Percentiles rank a stretch among this genome's conserved stretches.
Conservation (phyloP, 139 green algal species). For the Auxenochlorella pyrenoidosa region DNA sequence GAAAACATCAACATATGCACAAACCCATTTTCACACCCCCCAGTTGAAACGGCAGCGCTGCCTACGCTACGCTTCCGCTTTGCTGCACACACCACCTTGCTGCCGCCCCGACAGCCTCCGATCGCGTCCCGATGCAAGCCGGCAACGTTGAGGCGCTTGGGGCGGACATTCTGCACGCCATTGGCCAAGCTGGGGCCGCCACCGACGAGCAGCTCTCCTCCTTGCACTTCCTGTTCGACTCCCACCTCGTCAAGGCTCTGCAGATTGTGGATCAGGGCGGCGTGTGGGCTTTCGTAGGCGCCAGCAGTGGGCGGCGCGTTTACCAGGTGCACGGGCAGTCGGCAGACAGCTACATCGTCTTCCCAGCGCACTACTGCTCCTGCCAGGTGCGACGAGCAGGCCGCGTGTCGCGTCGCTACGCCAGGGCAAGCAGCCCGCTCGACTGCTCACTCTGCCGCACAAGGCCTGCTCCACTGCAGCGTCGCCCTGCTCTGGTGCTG, state of each 20-base stretch:
- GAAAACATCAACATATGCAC: no score
- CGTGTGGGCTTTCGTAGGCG: slow-evolving; percentile 68
- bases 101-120: no score
- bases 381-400: slow-evolving; percentile 62
- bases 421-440: neutral
- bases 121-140: neutral
- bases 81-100: no score
- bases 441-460: neutral
- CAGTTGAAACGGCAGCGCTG: no score
- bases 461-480: neutral
- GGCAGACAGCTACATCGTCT: slow-evolving; percentile 72
- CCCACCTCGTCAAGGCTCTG: slow-evolving; percentile 75
- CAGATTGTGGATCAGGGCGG: slow-evolving; percentile 75
- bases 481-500: neutral
- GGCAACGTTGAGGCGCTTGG: neutral
- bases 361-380: slow-evolving; percentile 83
- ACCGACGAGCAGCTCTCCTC: slow-evolving; percentile 50
- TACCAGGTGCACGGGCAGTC: slow-evolving; percentile 74
- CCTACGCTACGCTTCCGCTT: no score
- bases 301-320: slow-evolving; percentile 59
- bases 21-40: no score
- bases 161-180: neutral
- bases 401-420: neutral
- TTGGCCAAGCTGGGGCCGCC: neutral
- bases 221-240: slow-evolving; percentile 75